Percentiles rank a stretch among this genome's conserved stretches.
phyloP scores from a whole-genome alignment of 495 filamentous ascomycete species.

The Friedmanniomyces endolithicus region DNA sequence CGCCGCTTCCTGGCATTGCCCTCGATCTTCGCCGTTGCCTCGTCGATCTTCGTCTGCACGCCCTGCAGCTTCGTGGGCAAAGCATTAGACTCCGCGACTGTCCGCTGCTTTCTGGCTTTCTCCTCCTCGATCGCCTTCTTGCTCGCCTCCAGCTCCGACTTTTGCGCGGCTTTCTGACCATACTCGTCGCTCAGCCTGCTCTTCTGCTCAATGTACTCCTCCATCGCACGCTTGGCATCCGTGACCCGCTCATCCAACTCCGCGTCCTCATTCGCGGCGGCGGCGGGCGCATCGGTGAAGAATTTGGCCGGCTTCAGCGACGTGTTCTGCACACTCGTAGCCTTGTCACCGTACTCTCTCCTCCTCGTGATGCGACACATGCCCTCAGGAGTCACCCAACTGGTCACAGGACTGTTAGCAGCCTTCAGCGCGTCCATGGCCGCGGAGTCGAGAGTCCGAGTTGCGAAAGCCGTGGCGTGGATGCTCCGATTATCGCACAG shows the following conservation, averaged over 20 bases:
- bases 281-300: constrained; percentile 71
- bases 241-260: constrained; percentile 36
- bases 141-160: constrained; percentile 25
- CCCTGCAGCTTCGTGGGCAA: constrained; percentile 55
- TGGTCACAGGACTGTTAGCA: constrained; percentile 34
- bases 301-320: constrained; percentile 42
- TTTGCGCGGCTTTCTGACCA: not conserved
- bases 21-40: constrained; percentile 33
- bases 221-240: constrained; percentile 30
- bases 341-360: constrained; percentile 59
- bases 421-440: constrained; percentile 47
- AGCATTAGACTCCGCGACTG: constrained; percentile 45
- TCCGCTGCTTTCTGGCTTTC: constrained; percentile 47
- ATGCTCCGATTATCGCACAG: constrained; percentile 58
- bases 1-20: constrained; percentile 33
- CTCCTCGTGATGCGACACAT: constrained; percentile 49
- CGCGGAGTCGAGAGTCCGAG: constrained; percentile 47
- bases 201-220: constrained; percentile 20
- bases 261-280: constrained; percentile 50
- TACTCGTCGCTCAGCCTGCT: constrained; percentile 6
- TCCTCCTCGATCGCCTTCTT: constrained; percentile 38
- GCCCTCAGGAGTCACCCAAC: constrained; percentile 52
- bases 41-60: constrained; percentile 40
- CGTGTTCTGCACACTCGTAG: constrained; percentile 50
- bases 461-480: constrained; percentile 52